Conservation (phyloP, 140 eudicot genomes). For the Flaveria floridana region DNA sequence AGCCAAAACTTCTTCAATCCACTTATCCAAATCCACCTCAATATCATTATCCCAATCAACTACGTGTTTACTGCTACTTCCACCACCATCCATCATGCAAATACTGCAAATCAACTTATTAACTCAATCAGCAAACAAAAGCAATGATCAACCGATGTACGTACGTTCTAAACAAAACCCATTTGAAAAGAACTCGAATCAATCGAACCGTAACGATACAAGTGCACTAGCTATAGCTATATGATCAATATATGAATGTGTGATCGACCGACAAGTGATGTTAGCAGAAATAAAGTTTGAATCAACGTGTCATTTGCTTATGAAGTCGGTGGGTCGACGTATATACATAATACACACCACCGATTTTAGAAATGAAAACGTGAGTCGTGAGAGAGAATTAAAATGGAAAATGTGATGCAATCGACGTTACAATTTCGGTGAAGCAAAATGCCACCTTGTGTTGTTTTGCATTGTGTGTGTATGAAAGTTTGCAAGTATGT, state of each 20-base stretch:
- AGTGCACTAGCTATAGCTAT: not conserved
- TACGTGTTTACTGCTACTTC: not conserved
- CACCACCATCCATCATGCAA: constrained; percentile 30
- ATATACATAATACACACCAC: not conserved
- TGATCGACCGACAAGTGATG: constrained; percentile 30
- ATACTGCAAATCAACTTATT: constrained; percentile 23
- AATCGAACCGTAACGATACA: not conserved
- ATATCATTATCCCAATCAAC: constrained; percentile 1
- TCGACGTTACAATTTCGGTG: constrained; percentile 21
- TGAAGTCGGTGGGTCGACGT: too few species aligned
- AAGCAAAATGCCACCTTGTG: constrained; percentile 27
- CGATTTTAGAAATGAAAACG: constrained; percentile 13
- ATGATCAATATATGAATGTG: not conserved
- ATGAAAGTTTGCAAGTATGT: not conserved
- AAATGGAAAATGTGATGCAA: constrained; percentile 30
- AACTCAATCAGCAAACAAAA: not conserved
- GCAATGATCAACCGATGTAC: not conserved
- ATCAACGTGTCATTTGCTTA: constrained; percentile 32
- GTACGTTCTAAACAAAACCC: not conserved
- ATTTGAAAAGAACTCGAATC: not conserved
- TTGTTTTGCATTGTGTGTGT: too few species aligned
- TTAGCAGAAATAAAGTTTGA: constrained; percentile 24
- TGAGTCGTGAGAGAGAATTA: constrained; percentile 31
- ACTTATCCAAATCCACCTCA: not conserved
- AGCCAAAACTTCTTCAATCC: not conserved